Evolutionary conservation across 768 basidiomycete genomes (phyloP).

Genomic region (Hericium erinaceus): DNA sequence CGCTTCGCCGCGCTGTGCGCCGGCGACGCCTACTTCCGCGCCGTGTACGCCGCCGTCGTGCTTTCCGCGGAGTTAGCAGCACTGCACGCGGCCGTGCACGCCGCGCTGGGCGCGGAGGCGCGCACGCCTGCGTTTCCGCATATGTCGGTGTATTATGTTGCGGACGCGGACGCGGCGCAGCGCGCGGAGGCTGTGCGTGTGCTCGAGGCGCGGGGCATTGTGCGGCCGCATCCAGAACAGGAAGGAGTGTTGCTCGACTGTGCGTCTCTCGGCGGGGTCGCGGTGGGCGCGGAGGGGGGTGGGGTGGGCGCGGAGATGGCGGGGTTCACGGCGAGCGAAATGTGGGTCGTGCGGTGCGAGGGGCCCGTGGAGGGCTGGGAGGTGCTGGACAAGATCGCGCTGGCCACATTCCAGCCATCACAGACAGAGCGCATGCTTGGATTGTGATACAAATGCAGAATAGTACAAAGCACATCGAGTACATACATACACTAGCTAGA

Average conservation of each 20-base stretch:
- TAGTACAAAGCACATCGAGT: too few species aligned
- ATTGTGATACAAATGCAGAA: background rate
- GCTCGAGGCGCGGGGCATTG: slow-evolving; percentile 28
- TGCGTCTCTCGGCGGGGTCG: slow-evolving; percentile 7
- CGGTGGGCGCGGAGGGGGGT: slow-evolving; percentile 13
- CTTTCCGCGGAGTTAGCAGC: slow-evolving; percentile 34
- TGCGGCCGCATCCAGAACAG: slow-evolving; percentile 17
- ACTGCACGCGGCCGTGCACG: slow-evolving; percentile 42
- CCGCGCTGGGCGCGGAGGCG: slow-evolving; percentile 26
- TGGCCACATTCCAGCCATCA: background rate
- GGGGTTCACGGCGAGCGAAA: slow-evolving; percentile 37
- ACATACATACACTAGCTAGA: too few species aligned
- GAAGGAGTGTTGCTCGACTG: slow-evolving; percentile 25
- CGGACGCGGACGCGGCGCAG: slow-evolving; percentile 52
- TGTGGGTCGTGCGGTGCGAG: slow-evolving; percentile 53
- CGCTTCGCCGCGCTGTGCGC: slow-evolving; percentile 46
- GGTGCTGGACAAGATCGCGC: slow-evolving; percentile 31
- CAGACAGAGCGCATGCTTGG: background rate
- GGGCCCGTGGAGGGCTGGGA: slow-evolving; percentile 54
- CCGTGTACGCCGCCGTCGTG: slow-evolving; percentile 49
- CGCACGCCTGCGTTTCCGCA: slow-evolving; percentile 58
- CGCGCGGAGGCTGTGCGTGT: slow-evolving; percentile 38
- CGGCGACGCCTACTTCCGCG: slow-evolving; percentile 61
- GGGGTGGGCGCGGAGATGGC: slow-evolving; percentile 19
- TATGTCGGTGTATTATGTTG: slow-evolving; percentile 66